Base-by-base conservation (phyloP, 495 filamentous ascomycete species). In the Aspergillus conjunctus region DNA sequence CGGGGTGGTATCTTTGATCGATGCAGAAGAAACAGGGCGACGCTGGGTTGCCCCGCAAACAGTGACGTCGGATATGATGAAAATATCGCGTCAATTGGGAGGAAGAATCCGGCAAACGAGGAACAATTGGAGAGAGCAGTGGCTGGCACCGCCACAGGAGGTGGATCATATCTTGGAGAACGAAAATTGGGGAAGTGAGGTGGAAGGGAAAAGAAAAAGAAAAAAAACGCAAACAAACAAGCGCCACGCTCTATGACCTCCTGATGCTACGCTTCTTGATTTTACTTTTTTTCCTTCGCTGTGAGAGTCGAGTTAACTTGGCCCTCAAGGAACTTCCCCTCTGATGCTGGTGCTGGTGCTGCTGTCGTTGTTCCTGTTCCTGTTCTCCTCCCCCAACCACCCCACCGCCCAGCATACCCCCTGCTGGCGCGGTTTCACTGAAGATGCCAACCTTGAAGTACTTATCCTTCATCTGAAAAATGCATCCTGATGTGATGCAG, bases 221-320 rank as follows among this genome's bases (percentile, higher is more conserved):
- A 12, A 43, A 43, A 17, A 43, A 43, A 8, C 39, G 14, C 9
- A 43, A 48, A 48, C 44, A 48, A 48, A 20, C 44, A 48, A 48
- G 12, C n/a, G n/a, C 17, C 9, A n/a, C 6, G 37, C 37, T 41
- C 5, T 2, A 8, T 41, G 37, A n/a, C 15, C 37, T 18, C 5
- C 44, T 21, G 17, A 48, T 48, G 44, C 21, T 15, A 46, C 44
- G 20, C 44, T 46, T 18, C 6, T 17, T 46, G 44, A 4, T 1
- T 48, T 48, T 48, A 48, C 44, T 48, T 48, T 48, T n/a, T 48
- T 48, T 12, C 44, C 44, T 48, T 48, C 44, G 5, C 20, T 26
- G 26, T 26, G 26, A 26, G 26, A 26, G 26, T 26, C 26, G 5
- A 26, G 26, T n/a, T n/a, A n/a, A n/a, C n/a, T n/a, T n/a, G n/a